Percentiles rank a stretch among this genome's conserved stretches.
Conservation (phyloP, 345 rosid genomes). For the Arabis hirsuta region DNA sequence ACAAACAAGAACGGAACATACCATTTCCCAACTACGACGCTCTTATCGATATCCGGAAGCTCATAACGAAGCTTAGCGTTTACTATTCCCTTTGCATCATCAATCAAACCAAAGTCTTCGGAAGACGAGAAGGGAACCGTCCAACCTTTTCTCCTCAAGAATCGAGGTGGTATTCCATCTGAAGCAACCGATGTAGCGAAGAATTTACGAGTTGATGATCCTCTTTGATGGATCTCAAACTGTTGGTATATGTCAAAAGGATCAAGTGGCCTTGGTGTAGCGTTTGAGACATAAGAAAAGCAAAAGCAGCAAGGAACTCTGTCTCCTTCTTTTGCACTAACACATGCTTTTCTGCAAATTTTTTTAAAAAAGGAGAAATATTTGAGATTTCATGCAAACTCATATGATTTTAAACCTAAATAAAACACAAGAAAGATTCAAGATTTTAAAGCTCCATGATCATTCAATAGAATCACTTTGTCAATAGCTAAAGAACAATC, state of each 20-base stretch:
- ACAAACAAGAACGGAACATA: conserved; percentile 71
- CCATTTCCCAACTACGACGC: conserved; percentile 64
- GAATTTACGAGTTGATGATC: conserved; percentile 34
- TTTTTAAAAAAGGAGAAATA: neutral
- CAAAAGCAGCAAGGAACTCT: conserved; percentile 48
- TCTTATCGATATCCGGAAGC: conserved; percentile 49
- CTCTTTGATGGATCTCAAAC: conserved; percentile 47
- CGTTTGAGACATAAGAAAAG: conserved; percentile 42
- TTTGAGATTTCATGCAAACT: neutral
- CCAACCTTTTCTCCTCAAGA: conserved; percentile 65
- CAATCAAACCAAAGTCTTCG: conserved; percentile 41
- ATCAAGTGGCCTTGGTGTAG: conserved; percentile 50
- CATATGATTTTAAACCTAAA: neutral
- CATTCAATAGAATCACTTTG: neutral
- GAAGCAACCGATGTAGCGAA: conserved; percentile 57
- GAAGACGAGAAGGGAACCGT: conserved; percentile 40
- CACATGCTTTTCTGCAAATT: conserved; percentile 54
- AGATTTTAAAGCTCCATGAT: neutral
- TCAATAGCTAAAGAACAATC: too few species aligned
- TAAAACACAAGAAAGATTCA: conserved; percentile 1
- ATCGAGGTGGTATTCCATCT: conserved; percentile 60
- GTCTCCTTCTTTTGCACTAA: conserved; percentile 49
- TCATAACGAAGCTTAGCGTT: conserved; percentile 44
- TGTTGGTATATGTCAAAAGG: conserved; percentile 51
- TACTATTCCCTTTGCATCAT: conserved; percentile 65